Percentiles rank a stretch among this genome's conserved stretches.
phyloP scores from a whole-genome alignment of 371 early-diverging fungal genomes.

The Rhizomucor miehei region DNA sequence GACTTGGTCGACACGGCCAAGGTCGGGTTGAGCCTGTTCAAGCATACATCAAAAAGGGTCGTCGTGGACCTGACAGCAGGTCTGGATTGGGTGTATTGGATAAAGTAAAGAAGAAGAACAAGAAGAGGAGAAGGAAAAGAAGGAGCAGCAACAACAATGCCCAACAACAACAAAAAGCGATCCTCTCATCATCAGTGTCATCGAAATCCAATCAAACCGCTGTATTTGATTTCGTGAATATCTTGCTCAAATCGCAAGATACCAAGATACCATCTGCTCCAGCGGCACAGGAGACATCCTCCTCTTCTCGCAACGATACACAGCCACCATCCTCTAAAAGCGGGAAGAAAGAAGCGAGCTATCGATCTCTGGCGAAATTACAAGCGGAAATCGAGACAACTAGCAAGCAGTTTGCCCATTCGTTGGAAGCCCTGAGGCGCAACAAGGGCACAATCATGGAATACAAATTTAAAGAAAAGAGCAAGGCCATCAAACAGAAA shows the following conservation, averaged over 20 bases:
- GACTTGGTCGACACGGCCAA: conserved; percentile 23
- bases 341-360: not conserved
- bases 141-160: not conserved
- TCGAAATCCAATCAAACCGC: too few relatives aligned
- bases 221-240: too few relatives aligned
- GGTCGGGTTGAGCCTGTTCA: conserved; percentile 22
- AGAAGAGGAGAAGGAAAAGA: not conserved
- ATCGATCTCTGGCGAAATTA: conserved; percentile 11
- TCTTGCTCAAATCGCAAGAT: too few relatives aligned
- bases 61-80: not conserved
- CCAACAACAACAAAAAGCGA: not conserved
- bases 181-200: too few relatives aligned
- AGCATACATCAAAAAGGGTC: conserved; percentile 4
- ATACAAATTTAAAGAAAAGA: conserved; percentile 15
- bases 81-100: conserved; percentile 1
- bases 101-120: not conserved
- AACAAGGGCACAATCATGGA: conserved; percentile 24
- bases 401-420: conserved; percentile 6
- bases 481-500: conserved; percentile 10
- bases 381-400: conserved; percentile 16
- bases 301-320: too few relatives aligned
- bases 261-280: too few relatives aligned
- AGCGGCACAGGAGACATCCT: not conserved
- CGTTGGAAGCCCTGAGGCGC: conserved; percentile 15
- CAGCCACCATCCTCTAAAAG: too few relatives aligned